Conservation (phyloP, 2,329 filamentous ascomycete genomes). For the Elsinoe arachidis region DNA sequence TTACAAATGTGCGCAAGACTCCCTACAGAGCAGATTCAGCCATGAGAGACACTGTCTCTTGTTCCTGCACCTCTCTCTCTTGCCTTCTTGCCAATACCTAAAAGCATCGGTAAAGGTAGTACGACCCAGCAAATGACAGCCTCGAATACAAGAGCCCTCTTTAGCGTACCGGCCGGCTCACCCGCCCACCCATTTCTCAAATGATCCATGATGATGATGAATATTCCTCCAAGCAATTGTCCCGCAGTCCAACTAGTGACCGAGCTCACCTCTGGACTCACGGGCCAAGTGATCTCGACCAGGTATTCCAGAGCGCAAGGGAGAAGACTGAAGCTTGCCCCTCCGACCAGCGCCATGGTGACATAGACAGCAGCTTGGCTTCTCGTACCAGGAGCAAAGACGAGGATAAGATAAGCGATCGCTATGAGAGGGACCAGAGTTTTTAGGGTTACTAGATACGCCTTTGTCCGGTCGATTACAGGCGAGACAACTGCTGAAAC, state of each 20-base stretch:
- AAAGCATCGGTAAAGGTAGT: slow-evolving; percentile 57
- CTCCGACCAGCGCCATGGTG: slow-evolving; percentile 68
- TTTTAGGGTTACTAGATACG: slow-evolving; percentile 66
- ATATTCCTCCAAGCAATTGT: slow-evolving; percentile 74
- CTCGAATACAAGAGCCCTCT: slow-evolving; percentile 65
- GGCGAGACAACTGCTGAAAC: slow-evolving; percentile 68
- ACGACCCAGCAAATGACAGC: slow-evolving; percentile 59
- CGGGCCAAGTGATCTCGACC: slow-evolving; percentile 77
- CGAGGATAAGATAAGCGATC: slow-evolving; percentile 58
- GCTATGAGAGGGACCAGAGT: slow-evolving; percentile 66
- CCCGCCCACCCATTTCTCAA: slow-evolving; percentile 44
- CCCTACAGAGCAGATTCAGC: background rate
- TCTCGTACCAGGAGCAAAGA: slow-evolving; percentile 66
- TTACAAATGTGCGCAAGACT: too few relatives aligned
- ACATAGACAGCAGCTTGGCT: slow-evolving; percentile 61
- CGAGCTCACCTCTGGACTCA: slow-evolving; percentile 75
- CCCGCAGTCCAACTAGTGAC: slow-evolving; percentile 80
- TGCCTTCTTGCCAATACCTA: slow-evolving; percentile 41
- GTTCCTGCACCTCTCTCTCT: background rate
- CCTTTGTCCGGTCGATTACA: slow-evolving; percentile 75
- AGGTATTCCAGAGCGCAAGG: slow-evolving; percentile 81
- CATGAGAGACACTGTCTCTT: background rate
- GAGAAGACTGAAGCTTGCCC: slow-evolving; percentile 68
- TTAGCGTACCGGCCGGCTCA: slow-evolving; percentile 53
- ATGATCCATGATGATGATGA: slow-evolving; percentile 74